phyloP scores from a whole-genome alignment of 2,329 filamentous ascomycete species.

The Daldinia sp. region DNA sequence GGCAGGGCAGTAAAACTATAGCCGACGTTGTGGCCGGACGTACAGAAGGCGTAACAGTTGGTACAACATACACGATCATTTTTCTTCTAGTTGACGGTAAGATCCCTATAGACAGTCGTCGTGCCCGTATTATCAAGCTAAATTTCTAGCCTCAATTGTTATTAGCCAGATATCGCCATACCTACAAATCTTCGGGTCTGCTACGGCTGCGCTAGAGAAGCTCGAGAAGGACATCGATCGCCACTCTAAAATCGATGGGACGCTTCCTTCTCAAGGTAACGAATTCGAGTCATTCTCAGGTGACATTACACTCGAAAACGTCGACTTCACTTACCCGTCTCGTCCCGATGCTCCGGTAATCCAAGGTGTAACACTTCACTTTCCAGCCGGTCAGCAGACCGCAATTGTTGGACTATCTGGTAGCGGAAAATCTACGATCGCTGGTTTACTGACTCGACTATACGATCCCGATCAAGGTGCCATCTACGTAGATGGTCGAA shows the following conservation, averaged over 20 bases:
- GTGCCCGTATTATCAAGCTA: conserved; percentile 46
- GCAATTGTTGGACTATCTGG: conserved; percentile 61
- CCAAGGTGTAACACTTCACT: conserved; percentile 46
- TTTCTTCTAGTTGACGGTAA: conserved; percentile 68
- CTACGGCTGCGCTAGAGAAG: conserved; percentile 62
- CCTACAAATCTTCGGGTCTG: conserved; percentile 65
- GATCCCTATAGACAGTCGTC: conserved; percentile 15
- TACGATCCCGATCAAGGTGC: conserved; percentile 63
- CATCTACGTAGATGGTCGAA: conserved; percentile 57
- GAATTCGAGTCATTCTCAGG: conserved; percentile 56
- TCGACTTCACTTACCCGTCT: conserved; percentile 51
- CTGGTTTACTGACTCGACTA: conserved; percentile 63
- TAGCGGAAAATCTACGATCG: conserved; percentile 59
- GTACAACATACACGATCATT: conserved; percentile 68
- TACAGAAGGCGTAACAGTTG: conserved; percentile 50
- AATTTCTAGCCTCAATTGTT: conserved; percentile 60
- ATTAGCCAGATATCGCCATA: conserved; percentile 68
- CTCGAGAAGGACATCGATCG: conserved; percentile 64
- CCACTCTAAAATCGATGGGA: conserved; percentile 54
- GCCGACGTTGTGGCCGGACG: conserved; percentile 50
- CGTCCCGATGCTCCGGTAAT: conserved; percentile 49
- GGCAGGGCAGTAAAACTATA: conserved; percentile 64
- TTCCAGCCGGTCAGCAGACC: conserved; percentile 51
- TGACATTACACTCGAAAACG: conserved; percentile 48
- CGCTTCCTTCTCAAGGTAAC: conserved; percentile 53